These are phyloP conservation scores for Plantago lanceolata DNA, from an alignment of 305 asterid species.

Conservation along the genomic window DNA sequence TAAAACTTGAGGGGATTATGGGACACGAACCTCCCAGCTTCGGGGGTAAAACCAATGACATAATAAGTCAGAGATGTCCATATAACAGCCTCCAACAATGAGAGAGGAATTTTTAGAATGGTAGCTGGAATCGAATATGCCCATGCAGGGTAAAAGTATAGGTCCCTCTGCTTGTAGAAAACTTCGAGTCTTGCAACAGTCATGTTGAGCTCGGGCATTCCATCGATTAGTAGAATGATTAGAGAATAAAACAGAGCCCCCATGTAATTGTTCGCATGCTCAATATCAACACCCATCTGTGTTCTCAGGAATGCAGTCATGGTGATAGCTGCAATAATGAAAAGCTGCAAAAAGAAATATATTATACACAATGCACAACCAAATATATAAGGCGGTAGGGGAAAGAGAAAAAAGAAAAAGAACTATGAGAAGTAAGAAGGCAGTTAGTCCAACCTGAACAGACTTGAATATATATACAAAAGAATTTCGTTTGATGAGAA, in stretches of 20 bases:
- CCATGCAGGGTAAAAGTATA: constrained; percentile 61
- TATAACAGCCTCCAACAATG: constrained; percentile 28
- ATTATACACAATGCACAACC: background rate
- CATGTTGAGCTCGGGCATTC: constrained; percentile 46
- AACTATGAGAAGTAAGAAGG: background rate
- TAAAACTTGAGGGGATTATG: background rate
- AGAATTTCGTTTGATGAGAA: constrained; percentile 57
- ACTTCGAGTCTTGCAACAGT: constrained; percentile 45
- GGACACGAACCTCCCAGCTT: constrained; percentile 41
- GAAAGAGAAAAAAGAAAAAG: too few relatives aligned
- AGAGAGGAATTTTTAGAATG: constrained; percentile 37
- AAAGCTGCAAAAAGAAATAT: constrained; percentile 35
- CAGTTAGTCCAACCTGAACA: constrained; percentile 41
- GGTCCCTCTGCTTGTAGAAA: constrained; percentile 54
- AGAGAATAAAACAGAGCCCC: constrained; percentile 52
- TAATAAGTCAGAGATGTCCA: constrained; percentile 40
- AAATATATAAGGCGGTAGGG: too few relatives aligned
- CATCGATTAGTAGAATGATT: constrained; percentile 41
- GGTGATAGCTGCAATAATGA: constrained; percentile 35
- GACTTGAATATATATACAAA: constrained; percentile 46
- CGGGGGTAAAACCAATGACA: constrained; percentile 36
- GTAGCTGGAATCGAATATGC: constrained; percentile 50
- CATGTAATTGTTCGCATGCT: constrained; percentile 46
- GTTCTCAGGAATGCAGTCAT: constrained; percentile 58
- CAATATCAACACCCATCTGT: constrained; percentile 33